phyloP scores from a whole-genome alignment of 345 rosid genomes.

The Salix udensis region DNA sequence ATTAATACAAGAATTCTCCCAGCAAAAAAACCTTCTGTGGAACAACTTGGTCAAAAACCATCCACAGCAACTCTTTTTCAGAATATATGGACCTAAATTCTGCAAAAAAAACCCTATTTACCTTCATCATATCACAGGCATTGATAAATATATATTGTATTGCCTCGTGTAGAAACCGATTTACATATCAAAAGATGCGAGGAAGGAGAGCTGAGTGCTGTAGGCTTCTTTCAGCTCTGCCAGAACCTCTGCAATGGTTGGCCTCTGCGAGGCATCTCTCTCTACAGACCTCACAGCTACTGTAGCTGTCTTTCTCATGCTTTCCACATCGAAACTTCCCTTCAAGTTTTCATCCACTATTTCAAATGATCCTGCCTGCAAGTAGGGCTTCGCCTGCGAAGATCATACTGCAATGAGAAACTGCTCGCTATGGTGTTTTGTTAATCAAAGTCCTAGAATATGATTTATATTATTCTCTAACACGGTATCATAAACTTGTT shows the following conservation, averaged over 20 bases:
- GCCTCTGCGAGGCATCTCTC: conserved; percentile 74
- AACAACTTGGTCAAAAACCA: too few species aligned
- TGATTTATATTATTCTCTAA: too few species aligned
- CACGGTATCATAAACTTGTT: too few species aligned
- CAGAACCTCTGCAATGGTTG: conserved; percentile 54
- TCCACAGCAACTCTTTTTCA: too few species aligned
- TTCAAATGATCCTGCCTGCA: conserved; percentile 86
- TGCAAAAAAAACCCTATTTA: too few species aligned
- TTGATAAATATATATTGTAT: background rate
- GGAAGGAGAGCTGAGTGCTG: conserved; percentile 67
- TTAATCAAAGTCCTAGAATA: accelerated
- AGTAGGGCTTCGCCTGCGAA: conserved; percentile 86
- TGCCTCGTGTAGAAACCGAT: conserved; percentile 12
- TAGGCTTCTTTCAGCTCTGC: conserved; percentile 76
- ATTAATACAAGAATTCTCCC: too few species aligned
- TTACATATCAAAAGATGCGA: conserved; percentile 54
- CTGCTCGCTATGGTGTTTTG: background rate
- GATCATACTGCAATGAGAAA: background rate
- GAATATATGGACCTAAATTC: too few species aligned
- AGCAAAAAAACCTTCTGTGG: too few species aligned
- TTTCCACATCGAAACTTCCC: conserved; percentile 57
- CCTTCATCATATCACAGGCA: too few species aligned
- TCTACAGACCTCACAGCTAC: conserved; percentile 64
- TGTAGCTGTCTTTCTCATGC: conserved; percentile 65
- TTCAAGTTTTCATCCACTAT: conserved; percentile 66